A percentile compares a stretch with the other conserved stretches of the same genome.
These are phyloP conservation scores for Colletotrichum trifolii DNA, from an alignment of 2,329 filamentous ascomycete species.

Conservation along the genomic window DNA sequence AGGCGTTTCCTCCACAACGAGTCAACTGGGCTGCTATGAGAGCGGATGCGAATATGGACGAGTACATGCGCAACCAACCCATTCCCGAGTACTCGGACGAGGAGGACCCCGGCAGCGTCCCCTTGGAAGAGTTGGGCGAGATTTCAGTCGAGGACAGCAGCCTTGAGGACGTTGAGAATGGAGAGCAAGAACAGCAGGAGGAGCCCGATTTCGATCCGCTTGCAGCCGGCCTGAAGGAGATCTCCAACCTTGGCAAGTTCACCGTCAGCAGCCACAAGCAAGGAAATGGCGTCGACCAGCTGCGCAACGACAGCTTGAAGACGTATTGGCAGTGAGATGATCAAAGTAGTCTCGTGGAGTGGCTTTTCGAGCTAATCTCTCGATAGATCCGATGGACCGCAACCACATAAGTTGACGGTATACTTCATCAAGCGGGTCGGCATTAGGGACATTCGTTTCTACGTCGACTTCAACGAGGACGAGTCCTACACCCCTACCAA, in stretches of 20 bases:
- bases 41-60: conserved; percentile 33
- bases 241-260: conserved; percentile 85
- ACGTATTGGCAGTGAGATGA: conserved; percentile 80
- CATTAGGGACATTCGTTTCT: conserved; percentile 82
- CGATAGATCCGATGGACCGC: conserved; percentile 81
- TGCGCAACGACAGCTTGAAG: conserved; percentile 77
- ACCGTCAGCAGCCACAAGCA: conserved; percentile 86
- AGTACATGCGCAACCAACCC: conserved; percentile 27
- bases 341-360: neutral
- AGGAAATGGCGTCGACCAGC: conserved; percentile 80
- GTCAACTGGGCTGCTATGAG: conserved; percentile 35
- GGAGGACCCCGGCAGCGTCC: conserved; percentile 22
- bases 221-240: conserved; percentile 77
- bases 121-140: conserved; percentile 33
- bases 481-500: conserved; percentile 97
- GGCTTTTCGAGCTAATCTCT: conserved; percentile 3
- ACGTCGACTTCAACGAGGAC: conserved; percentile 90
- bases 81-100: conserved; percentile 36
- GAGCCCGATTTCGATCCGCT: conserved; percentile 63
- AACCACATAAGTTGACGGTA: conserved; percentile 84
- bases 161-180: conserved; percentile 44
- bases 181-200: conserved; percentile 41
- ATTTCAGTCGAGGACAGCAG: conserved; percentile 43
- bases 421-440: conserved; percentile 87
- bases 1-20: conserved; percentile 32